phyloP scores from a whole-genome alignment of 768 basidiomycete genomes.

The Arthromyces matolae region DNA sequence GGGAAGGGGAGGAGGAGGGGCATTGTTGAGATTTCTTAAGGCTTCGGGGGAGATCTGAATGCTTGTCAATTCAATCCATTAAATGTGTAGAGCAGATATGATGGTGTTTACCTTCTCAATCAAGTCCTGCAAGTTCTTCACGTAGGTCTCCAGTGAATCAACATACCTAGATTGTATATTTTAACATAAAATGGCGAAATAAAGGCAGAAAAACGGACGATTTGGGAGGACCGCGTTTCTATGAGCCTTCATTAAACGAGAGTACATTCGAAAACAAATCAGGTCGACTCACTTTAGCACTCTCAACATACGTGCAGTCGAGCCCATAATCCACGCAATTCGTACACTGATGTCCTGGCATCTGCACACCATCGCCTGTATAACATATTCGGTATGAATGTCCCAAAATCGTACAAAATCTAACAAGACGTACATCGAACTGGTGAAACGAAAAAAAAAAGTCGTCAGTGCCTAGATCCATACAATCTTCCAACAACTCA shows the following conservation, averaged over 20 bases:
- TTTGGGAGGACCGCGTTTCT: conserved; percentile 61
- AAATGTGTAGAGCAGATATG: neutral
- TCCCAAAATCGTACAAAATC: neutral
- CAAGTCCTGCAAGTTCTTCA: conserved; percentile 58
- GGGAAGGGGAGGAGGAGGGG: neutral
- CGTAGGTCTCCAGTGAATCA: conserved; percentile 53
- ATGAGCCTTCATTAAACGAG: too few species aligned
- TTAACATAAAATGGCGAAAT: neutral
- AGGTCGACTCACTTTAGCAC: conserved; percentile 52
- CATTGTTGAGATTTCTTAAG: conserved; percentile 11
- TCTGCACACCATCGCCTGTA: conserved; percentile 66
- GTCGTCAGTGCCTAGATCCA: neutral
- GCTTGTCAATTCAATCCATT: neutral
- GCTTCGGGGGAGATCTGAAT: conserved; percentile 56
- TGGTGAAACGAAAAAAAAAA: conserved; percentile 19
- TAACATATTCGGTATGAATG: neutral
- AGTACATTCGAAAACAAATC: neutral
- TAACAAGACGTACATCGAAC: conserved; percentile 54
- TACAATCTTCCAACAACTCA: conserved; percentile 28
- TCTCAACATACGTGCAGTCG: conserved; percentile 67
- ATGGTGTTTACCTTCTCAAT: conserved; percentile 31
- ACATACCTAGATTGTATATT: conserved; percentile 38
- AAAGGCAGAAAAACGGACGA: conserved; percentile 33
- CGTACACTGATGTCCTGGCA: conserved; percentile 59
- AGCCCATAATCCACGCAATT: conserved; percentile 63